A percentile compares a stretch with the other conserved stretches of the same genome.
Evolutionary conservation across 192 early-diverging fungal genomes (phyloP).

Genomic region (Podila verticillata): DNA sequence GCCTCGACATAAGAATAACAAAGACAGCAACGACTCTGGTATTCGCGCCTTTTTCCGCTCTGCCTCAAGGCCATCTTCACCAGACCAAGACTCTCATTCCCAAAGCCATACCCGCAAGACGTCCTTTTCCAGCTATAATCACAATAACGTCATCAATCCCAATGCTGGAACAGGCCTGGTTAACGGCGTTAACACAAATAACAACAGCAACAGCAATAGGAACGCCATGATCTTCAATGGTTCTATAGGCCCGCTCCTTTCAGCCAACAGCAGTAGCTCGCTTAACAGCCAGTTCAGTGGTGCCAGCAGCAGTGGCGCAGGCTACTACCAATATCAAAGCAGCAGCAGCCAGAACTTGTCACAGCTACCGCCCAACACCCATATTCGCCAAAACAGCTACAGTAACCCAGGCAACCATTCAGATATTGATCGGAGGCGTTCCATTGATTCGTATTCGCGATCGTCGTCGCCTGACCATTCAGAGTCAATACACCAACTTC

Average conservation of each 20-base stretch:
- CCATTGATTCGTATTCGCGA: constrained; percentile 34
- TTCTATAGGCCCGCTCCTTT: constrained; percentile 20
- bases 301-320: neutral
- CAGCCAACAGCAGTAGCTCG: constrained; percentile 10
- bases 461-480: constrained; percentile 26
- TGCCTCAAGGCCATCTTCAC: constrained; percentile 42
- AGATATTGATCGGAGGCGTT: constrained; percentile 16
- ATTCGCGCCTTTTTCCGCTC: constrained; percentile 34
- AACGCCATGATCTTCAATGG: constrained; percentile 7
- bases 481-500: constrained; percentile 8
- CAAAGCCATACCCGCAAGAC: constrained; percentile 30
- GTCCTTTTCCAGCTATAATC: constrained; percentile 17
- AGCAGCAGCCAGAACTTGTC: constrained; percentile 7
- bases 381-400: constrained; percentile 7
- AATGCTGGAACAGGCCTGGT: neutral
- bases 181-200: neutral
- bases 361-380: neutral
- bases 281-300: constrained; percentile 5
- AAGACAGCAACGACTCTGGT: constrained; percentile 28
- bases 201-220: neutral
- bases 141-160: neutral
- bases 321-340: constrained; percentile 3
- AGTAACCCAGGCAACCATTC: neutral
- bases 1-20: constrained; percentile 13
- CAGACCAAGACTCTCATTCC: constrained; percentile 6